Base-by-base conservation (phyloP, 148 eudicot species). In the Pharnaceum exiguum region DNA sequence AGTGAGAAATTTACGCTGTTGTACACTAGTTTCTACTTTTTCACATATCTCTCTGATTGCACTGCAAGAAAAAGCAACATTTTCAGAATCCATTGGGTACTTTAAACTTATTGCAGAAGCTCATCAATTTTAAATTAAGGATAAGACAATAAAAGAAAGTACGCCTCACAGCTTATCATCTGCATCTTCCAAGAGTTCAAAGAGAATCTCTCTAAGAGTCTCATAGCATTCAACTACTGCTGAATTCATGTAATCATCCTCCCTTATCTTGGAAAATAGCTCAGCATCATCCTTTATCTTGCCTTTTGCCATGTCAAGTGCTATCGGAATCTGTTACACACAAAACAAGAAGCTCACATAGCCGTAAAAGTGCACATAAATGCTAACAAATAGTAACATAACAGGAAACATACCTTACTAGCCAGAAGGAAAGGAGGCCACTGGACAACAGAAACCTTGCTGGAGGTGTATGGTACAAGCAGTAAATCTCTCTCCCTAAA, bases 371-470 rank as follows among this genome's bases (percentile, higher is more conserved):
- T 47, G 21, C 12, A 44, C 37, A 29, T 30, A 66, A 21, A 61
- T 50, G 49, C 30, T 63, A 42, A 47, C 36, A 36, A 39, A 36
- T 25, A 18, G 42, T 26, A 49, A 31, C 59, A 62, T 25, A 43
- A 43, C 37, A 45, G 57, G 23, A 10, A n/a, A n/a, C 66, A 46
- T 57, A 93, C 99, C 99, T 89, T 93, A 69, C 99, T 93, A 64
- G 99, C 95, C 58, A 93, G 89, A 76, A 93, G 83, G 71, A 93
- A 93, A 69, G 99, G 99, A 70, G 99, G 99, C 99, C 99, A 93
- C 76, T 89, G 99, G 73, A 93, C 85, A 29, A 86, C 96, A 45
- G 95, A 70, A 64, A 89, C 82, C 59, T 65, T 61, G 71, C 84
- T 82, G 60, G 89, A 78, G 49, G 96, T 68, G 77, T 89, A 86